Conservation (phyloP, 495 filamentous ascomycete genomes). For the Polyplosphaeria fusca region DNA sequence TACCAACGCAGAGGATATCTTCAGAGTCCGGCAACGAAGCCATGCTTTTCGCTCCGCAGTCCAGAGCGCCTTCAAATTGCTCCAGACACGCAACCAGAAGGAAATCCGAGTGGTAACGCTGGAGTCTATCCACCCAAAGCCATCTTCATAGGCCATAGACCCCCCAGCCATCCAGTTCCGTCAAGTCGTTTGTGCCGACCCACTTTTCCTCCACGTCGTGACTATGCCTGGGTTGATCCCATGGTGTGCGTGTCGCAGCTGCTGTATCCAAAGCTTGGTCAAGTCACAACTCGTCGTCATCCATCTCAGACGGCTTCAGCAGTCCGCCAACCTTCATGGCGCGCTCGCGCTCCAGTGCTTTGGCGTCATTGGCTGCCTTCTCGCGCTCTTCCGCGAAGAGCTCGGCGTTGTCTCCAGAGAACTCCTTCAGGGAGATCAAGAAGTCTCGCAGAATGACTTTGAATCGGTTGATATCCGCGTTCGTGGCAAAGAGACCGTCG, state of each 20-base stretch:
- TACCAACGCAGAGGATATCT: slow-evolving; percentile 8
- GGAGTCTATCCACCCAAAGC: neutral
- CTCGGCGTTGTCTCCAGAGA: slow-evolving; percentile 84
- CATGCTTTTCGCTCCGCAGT: slow-evolving; percentile 18
- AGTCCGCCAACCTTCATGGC: slow-evolving; percentile 37
- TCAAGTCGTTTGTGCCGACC: slow-evolving; percentile 2
- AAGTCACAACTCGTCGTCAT: slow-evolving; percentile 36
- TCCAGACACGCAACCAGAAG: slow-evolving; percentile 6
- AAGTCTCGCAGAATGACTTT: slow-evolving; percentile 94
- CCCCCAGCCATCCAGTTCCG: slow-evolving; percentile 34
- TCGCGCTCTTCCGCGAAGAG: slow-evolving; percentile 95
- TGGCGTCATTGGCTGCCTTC: slow-evolving; percentile 56
- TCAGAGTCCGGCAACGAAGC: slow-evolving; percentile 8
- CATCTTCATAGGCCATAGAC: slow-evolving; percentile 23
- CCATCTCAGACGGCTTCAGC: slow-evolving; percentile 36
- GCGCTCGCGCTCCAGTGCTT: slow-evolving; percentile 33
- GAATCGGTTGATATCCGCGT: slow-evolving; percentile 80
- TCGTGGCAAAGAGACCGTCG: slow-evolving; percentile 75
- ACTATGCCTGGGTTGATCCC: slow-evolving; percentile 3
- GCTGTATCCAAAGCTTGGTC: slow-evolving; percentile 32
- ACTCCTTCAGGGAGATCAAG: slow-evolving; percentile 94
- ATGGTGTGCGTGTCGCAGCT: slow-evolving; percentile 31
- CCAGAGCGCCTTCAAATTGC: slow-evolving; percentile 8
- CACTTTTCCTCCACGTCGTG: neutral
- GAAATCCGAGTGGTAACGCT: too few species aligned